Conservation (phyloP, 2,329 filamentous ascomycete genomes). For the Cladosporium sp. region DNA sequence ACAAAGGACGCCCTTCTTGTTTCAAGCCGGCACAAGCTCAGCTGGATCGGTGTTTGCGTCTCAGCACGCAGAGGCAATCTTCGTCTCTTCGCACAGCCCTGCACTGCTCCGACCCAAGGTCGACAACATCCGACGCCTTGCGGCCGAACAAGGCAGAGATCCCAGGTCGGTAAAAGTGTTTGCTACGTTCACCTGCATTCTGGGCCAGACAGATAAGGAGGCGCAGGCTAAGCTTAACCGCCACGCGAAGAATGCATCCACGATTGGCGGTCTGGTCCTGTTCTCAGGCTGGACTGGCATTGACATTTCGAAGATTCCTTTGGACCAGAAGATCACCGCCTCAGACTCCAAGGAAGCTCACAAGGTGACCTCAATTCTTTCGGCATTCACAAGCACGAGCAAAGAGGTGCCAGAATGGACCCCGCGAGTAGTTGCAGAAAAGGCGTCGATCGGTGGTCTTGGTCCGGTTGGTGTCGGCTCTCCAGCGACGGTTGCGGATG, state of each 20-base stretch:
- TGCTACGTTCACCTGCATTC: conserved; percentile 38
- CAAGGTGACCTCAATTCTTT: conserved; percentile 36
- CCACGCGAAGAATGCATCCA: conserved; percentile 54
- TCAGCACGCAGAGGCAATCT: conserved; percentile 61
- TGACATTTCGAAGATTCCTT: conserved; percentile 57
- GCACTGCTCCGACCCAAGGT: conserved; percentile 53
- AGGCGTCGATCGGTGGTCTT: conserved; percentile 51
- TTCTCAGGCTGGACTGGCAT: conserved; percentile 62
- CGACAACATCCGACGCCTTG: conserved; percentile 54
- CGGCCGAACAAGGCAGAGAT: conserved; percentile 53
- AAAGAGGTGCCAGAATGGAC: conserved; percentile 51
- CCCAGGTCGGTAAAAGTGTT: conserved; percentile 58
- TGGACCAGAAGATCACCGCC: conserved; percentile 59
- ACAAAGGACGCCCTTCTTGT: conserved; percentile 42
- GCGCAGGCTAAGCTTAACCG: conserved; percentile 55
- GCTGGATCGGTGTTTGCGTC: conserved; percentile 59
- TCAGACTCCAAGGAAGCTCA: conserved; percentile 56
- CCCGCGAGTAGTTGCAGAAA: conserved; percentile 48
- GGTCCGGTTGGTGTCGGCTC: conserved; percentile 52
- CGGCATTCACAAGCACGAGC: conserved; percentile 43
- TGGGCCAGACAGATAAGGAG: conserved; percentile 45
- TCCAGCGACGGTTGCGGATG: conserved; percentile 48
- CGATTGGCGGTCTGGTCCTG: conserved; percentile 56
- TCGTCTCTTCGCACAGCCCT: conserved; percentile 58
- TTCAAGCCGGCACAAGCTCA: conserved; percentile 59